Percentiles rank a stretch among this genome's conserved stretches.
phyloP scores from a whole-genome alignment of 805 yeast genomes.

The Zygoascus tannicola region DNA sequence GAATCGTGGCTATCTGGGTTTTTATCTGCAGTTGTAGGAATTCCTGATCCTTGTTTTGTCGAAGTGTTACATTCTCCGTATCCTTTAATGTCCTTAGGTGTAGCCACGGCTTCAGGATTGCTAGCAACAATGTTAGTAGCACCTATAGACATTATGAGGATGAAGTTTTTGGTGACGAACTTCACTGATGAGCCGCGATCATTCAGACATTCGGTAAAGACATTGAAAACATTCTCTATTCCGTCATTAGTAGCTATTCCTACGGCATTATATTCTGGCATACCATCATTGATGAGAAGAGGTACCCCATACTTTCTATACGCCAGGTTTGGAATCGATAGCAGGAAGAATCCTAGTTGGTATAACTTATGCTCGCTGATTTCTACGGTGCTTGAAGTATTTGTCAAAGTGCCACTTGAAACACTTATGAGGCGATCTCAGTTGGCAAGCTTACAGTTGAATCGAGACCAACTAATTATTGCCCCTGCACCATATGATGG shows the following conservation, averaged over 20 bases:
- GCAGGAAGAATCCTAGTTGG: conserved; percentile 49
- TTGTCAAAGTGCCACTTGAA: conserved; percentile 77
- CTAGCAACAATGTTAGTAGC: conserved; percentile 62
- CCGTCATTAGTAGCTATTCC: conserved; percentile 60
- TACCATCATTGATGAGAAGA: conserved; percentile 50
- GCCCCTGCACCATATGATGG: conserved; percentile 50
- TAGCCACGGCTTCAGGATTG: conserved; percentile 63
- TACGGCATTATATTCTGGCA: conserved; percentile 54
- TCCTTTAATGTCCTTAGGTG: conserved; percentile 55
- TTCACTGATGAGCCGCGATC: conserved; percentile 48
- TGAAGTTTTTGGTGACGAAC: conserved; percentile 64
- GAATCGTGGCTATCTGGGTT: conserved; percentile 92
- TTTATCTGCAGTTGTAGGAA: conserved; percentile 65
- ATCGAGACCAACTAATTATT: conserved; percentile 39
- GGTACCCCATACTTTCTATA: conserved; percentile 58
- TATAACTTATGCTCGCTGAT: conserved; percentile 51
- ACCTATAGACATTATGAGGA: conserved; percentile 75
- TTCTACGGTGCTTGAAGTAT: conserved; percentile 58
- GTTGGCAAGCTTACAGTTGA: conserved; percentile 42
- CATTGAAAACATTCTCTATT: conserved; percentile 40
- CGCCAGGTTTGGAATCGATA: conserved; percentile 55
- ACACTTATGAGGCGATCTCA: conserved; percentile 80
- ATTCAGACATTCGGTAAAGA: conserved; percentile 56
- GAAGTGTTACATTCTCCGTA: conserved; percentile 75
- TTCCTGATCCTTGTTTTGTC: conserved; percentile 84